phyloP scores from a whole-genome alignment of 2,329 filamentous ascomycete genomes.

The Aureobasidium namibiae region DNA sequence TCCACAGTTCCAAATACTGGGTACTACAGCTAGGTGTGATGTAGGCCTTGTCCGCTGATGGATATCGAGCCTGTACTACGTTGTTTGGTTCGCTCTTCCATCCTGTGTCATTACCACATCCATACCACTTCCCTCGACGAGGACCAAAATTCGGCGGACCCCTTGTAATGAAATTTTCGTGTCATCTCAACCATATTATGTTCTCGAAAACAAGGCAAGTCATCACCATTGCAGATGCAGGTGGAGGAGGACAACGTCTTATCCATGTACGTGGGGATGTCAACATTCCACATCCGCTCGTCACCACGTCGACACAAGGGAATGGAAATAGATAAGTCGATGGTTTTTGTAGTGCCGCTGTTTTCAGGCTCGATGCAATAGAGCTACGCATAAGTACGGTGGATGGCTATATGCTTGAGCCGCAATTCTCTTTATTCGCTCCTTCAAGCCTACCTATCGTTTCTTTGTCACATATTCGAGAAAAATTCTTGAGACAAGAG shows the following conservation, averaged over 20 bases:
- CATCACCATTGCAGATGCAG: background rate
- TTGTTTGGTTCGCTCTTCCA: too few species aligned
- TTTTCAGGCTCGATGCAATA: background rate
- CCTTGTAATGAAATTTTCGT: too few species aligned
- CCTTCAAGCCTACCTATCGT: background rate
- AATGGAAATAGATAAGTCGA: constrained; percentile 11
- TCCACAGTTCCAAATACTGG: too few species aligned
- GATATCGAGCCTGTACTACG: too few species aligned
- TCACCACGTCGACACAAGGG: background rate
- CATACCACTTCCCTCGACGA: background rate
- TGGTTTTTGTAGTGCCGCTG: background rate
- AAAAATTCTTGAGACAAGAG: background rate
- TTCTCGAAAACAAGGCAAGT: background rate
- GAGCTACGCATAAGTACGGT: background rate
- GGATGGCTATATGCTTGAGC: background rate
- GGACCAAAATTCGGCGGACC: background rate
- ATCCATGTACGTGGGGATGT: background rate
- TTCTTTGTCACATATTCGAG: background rate
- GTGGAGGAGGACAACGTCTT: background rate
- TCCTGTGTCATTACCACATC: too few species aligned
- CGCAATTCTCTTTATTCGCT: background rate
- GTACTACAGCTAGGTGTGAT: too few species aligned
- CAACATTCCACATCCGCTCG: background rate
- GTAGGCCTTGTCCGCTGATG: too few species aligned
- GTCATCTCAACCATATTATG: too few species aligned